Evolutionary conservation across 768 basidiomycete genomes (phyloP).

Genomic region (Mycena sanguinolenta): DNA sequence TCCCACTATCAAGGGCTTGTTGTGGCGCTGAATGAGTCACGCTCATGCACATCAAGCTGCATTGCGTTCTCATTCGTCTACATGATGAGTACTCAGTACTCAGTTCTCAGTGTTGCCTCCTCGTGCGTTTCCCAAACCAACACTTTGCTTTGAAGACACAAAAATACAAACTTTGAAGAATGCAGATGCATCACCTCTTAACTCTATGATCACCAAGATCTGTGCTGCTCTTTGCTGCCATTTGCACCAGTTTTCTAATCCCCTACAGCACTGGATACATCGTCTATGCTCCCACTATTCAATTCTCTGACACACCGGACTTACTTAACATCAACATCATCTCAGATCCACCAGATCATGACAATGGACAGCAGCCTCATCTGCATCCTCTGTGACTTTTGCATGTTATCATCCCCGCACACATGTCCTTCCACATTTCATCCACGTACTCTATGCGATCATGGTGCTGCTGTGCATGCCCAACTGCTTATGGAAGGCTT

Average conservation of each 20-base stretch:
- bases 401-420: conserved; percentile 84
- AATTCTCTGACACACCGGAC: conserved; percentile 97
- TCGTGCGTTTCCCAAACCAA: too few species aligned
- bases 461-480: too few species aligned
- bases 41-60: too few species aligned
- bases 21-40: too few species aligned
- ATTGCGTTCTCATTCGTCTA: too few species aligned
- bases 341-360: conserved; percentile 98
- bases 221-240: conserved; percentile 42
- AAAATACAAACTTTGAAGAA: too few species aligned
- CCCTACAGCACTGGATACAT: conserved; percentile 63
- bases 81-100: too few species aligned
- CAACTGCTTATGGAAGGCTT: too few species aligned
- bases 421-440: conserved; percentile 84
- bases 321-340: conserved; percentile 96
- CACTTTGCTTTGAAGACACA: too few species aligned
- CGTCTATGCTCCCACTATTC: conserved; percentile 76
- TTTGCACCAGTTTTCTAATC: neutral
- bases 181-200: conserved; percentile 95
- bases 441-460: too few species aligned
- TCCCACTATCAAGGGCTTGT: too few species aligned
- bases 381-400: conserved; percentile 90
- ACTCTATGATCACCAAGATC: conserved; percentile 94
- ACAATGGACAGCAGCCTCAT: conserved; percentile 98
- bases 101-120: too few species aligned